phyloP scores from a whole-genome alignment of 1,284 basidiomycete genomes.

The Malassezia caprae region DNA sequence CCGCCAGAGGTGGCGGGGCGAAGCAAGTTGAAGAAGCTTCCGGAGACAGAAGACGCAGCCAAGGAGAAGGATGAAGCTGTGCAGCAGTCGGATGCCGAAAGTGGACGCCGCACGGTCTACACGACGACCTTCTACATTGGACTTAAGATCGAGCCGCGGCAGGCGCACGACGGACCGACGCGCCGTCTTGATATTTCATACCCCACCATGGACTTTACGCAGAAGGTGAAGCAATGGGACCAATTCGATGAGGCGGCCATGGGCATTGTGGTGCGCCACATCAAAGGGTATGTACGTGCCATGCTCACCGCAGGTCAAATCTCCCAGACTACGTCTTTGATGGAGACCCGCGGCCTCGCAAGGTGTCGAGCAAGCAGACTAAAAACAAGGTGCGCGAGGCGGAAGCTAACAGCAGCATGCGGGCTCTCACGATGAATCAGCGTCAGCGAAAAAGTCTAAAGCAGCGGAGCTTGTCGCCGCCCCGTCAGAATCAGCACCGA shows the following conservation, averaged over 20 bases:
- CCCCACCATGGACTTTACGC: conserved; percentile 90
- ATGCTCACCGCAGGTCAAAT: conserved; percentile 53
- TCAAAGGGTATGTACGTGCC: conserved; percentile 61
- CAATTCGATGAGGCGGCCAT: conserved; percentile 83
- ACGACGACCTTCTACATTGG: conserved; percentile 96
- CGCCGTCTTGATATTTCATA: conserved; percentile 89
- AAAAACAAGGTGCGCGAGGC: conserved; percentile 50
- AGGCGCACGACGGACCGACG: conserved; percentile 46
- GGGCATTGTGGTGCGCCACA: conserved; percentile 87
- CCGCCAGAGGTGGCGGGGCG: conserved; percentile 39
- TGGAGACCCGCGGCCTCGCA: conserved; percentile 62
- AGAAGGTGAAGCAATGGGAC: conserved; percentile 90
- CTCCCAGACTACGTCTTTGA: conserved; percentile 73
- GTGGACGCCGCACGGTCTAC: conserved; percentile 62
- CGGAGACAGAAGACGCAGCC: conserved; percentile 30
- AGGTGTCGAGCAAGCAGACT: conserved; percentile 62
- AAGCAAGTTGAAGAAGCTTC: conserved; percentile 33
- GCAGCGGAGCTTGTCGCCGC: not conserved
- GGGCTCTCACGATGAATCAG: not conserved
- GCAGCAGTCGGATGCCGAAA: conserved; percentile 40
- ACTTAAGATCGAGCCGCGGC: conserved; percentile 79
- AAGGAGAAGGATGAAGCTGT: conserved; percentile 26
- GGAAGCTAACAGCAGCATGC: not conserved
- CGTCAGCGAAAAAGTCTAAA: conserved; percentile 8
- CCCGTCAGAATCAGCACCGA: not conserved